Evolutionary conservation across 2,329 filamentous ascomycete species (phyloP).

Genomic region (Ophiostoma montium): DNA sequence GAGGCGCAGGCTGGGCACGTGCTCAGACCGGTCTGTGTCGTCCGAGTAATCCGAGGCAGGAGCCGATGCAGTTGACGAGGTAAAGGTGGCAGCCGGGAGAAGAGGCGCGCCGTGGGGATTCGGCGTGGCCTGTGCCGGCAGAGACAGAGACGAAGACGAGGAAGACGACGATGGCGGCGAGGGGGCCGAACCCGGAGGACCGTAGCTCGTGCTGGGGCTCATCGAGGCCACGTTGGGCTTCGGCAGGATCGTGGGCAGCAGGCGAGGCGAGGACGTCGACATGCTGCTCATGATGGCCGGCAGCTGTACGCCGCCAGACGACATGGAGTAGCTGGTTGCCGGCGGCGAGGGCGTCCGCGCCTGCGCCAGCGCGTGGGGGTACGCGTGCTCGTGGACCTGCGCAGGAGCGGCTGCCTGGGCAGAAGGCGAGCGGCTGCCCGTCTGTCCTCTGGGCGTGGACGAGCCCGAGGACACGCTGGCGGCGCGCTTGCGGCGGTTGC

Average conservation of each 20-base stretch:
- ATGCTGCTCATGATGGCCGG: slow-evolving; percentile 30
- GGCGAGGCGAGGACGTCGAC: slow-evolving; percentile 29
- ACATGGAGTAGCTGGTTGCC: neutral
- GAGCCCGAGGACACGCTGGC: slow-evolving; percentile 54
- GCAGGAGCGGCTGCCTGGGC: slow-evolving; percentile 34
- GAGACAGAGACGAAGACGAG: neutral
- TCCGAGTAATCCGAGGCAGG: slow-evolving; percentile 15
- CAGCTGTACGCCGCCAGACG: slow-evolving; percentile 32
- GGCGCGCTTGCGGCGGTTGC: slow-evolving; percentile 64
- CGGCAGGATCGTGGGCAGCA: slow-evolving; percentile 47
- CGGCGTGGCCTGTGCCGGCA: neutral
- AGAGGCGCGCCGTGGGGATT: slow-evolving; percentile 25
- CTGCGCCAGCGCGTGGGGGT: neutral
- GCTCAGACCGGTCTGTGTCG: slow-evolving; percentile 2
- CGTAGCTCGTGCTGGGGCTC: too few species aligned
- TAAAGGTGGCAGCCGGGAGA: slow-evolving; percentile 27
- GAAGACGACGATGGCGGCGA: neutral
- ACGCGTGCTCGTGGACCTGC: slow-evolving; percentile 33
- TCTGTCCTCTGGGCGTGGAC: slow-evolving; percentile 21
- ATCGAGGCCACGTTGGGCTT: slow-evolving; percentile 41
- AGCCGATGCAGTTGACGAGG: slow-evolving; percentile 16
- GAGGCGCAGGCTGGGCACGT: slow-evolving; percentile 33
- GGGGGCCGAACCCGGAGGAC: neutral
- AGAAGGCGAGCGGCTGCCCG: slow-evolving; percentile 34
- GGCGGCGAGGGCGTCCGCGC: neutral